Base-by-base conservation (phyloP, 2,329 filamentous ascomycete species). In the Scedosporium apiospermum region DNA sequence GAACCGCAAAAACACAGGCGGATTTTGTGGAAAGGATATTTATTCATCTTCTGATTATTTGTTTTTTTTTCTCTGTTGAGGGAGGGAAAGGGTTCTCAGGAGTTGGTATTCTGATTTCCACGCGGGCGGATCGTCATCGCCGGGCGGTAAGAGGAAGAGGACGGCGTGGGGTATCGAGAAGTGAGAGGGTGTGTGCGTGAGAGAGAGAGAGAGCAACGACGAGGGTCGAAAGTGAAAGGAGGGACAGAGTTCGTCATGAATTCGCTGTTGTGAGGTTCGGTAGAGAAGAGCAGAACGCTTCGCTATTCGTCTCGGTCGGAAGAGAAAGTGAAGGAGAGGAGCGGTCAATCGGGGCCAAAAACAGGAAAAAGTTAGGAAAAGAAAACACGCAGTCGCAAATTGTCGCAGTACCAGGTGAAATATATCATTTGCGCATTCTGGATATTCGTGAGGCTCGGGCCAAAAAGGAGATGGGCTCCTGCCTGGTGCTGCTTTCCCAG, bases 361-460 rank as follows among this genome's bases (percentile, higher is more conserved):
- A 61, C 30, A 34, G 59, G 57, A 63, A 63, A 41, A 64, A 9
- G 30, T 34, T 34, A 34, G 34, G 58, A 63, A 46, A 49, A 49
- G 44, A 23, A 49, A 49, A 49, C 44, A 38, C 34, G 10, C 34
- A 38, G 34, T 38, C 34, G 34, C 34, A 38, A 38, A 2, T 38
- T 38, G 34, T 38, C 34, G 34, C 34, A 38, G 34, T 38, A 38
- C 34, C 34, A 38, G 34, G 34, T 34, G 34, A 38, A 38, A 38
- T 38, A 38, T 38, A 38, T 38, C 34, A 38, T 38, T 38, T 38
- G 34, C 34, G 34, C 34, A 38, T 38, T 38, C 34, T 38, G 34
- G 34, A 38, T 38, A 38, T 38, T 38, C 34, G 34, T 38, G 34
- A 38, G 34, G 34, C 34, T 38, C 30, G 34, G 34, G 34, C 34